Base-by-base conservation (phyloP, 73 alveolate species). In the Blepharisma japonicum region DNA sequence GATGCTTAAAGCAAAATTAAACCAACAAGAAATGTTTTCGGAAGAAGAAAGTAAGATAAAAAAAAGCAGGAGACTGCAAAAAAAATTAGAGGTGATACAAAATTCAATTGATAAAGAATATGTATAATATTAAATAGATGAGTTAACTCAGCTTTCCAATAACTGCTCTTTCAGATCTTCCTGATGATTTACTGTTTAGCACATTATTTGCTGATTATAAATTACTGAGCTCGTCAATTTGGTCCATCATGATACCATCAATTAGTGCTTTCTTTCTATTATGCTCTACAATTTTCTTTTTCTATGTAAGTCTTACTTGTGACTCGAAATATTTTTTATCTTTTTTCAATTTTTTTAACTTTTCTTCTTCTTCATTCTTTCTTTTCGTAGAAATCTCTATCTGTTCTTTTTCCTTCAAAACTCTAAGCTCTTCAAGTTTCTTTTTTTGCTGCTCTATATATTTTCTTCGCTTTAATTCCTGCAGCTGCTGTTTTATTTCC, bases 401-500 rank as follows among this genome's bases (percentile, higher is more conserved):
- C 74, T 14, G 14, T 6, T 55, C 71, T n/a, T 7, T 9, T 20
- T 77, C 78, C 68, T 77, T 77, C n/a, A 6, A 49, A 21, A 7
- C 14, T 23, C 66, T 9, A 2, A 55, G 39, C 45, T 51, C 77
- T 54, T 77, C 83, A 8, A 77, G 56, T 61, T 55, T 77, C 39
- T 77, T 55, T 54, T 45, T 77, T 27, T 77, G 83, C 9, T 18
- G 23, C 32, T 77, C 83, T 7, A 77, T 45, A 32, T 77, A 77
- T 50, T 77, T 77, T 20, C 18, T 23, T 32, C 83, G 14, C 42
- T 77, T 77, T 79, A 20, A n/a, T 23, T 51, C 77, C 42, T 51
- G 9, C 20, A 23, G 11, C 6, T 45, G 71, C 23, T 23, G 32
- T 6, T 55, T 48, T 54, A 51, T 8, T 6, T 6, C 39, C 0